Percentiles rank a stretch among this genome's conserved stretches.
These are phyloP conservation scores for Trichophyton equinum DNA, from an alignment of 2,329 filamentous ascomycete species.

Conservation along the genomic window DNA sequence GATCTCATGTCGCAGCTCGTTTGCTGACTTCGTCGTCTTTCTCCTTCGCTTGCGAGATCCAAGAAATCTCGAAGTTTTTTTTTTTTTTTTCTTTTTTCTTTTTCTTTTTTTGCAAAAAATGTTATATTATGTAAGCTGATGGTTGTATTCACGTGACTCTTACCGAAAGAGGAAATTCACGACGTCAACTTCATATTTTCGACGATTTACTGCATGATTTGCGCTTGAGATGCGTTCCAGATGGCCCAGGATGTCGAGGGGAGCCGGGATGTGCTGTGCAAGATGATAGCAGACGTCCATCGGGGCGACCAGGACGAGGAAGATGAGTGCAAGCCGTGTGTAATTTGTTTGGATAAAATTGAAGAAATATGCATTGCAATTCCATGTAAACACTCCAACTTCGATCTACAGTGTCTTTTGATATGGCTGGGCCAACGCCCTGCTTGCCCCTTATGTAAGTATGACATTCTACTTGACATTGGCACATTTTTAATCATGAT, in stretches of 20 bases:
- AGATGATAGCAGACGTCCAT: slow-evolving; percentile 35
- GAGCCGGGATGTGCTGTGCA: slow-evolving; percentile 33
- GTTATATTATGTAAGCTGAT: background rate
- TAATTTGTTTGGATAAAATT: slow-evolving; percentile 73
- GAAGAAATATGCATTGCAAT: slow-evolving; percentile 57
- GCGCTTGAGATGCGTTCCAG: background rate
- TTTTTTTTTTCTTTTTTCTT: background rate
- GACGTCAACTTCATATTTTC: background rate
- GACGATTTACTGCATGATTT: background rate
- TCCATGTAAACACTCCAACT: slow-evolving; percentile 68
- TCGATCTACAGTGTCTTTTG: slow-evolving; percentile 73
- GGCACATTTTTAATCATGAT: too few species aligned
- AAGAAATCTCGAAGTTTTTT: too few species aligned
- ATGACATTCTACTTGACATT: background rate
- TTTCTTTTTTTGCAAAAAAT: background rate
- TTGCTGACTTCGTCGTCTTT: background rate
- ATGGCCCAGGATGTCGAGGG: slow-evolving; percentile 32
- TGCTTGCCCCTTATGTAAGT: slow-evolving; percentile 68
- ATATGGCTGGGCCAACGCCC: slow-evolving; percentile 66
- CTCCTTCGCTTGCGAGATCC: background rate
- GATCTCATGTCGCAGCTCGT: background rate
- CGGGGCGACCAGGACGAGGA: slow-evolving; percentile 18
- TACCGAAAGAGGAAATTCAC: background rate
- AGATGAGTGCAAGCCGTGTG: slow-evolving; percentile 48
- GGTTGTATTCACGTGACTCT: background rate